Conservation (phyloP, 2,329 filamentous ascomycete species). For the Orbilia oligospora region DNA sequence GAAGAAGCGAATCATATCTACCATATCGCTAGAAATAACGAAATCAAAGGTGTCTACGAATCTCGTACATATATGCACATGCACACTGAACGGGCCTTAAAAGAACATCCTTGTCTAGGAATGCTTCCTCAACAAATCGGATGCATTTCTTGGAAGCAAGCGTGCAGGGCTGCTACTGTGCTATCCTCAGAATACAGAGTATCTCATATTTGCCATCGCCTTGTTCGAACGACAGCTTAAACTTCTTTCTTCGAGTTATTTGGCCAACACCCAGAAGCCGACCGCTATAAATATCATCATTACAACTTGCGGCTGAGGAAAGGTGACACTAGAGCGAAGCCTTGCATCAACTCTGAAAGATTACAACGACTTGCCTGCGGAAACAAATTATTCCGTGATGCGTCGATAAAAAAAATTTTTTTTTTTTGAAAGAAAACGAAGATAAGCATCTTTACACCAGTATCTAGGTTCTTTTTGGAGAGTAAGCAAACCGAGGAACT, state of each 20-base stretch:
- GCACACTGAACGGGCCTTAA: not conserved
- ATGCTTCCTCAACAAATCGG: not conserved
- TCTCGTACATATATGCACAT: not conserved
- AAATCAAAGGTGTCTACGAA: not conserved
- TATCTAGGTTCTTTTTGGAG: not conserved
- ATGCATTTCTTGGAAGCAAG: not conserved
- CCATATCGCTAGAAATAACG: not conserved
- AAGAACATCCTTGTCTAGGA: slow-evolving; percentile 1
- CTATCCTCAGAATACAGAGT: not conserved
- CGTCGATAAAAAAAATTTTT: not conserved
- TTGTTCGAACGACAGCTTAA: not conserved
- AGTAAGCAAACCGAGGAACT: slow-evolving; percentile 12
- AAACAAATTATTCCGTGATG: not conserved
- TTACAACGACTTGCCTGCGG: not conserved
- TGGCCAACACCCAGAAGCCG: too few species aligned
- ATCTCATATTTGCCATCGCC: not conserved
- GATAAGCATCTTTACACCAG: not conserved
- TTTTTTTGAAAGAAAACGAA: not conserved
- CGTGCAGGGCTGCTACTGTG: not conserved
- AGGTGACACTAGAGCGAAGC: not conserved
- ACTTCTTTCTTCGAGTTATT: too few species aligned
- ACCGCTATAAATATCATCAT: too few species aligned
- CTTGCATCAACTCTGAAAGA: not conserved
- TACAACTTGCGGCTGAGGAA: slow-evolving; percentile 5
- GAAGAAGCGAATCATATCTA: not conserved